Evolutionary conservation across 163 green algal species (phyloP), one percentile per base, ranked within the genome.

Genomic region (Scenedesmus sp.): DNA sequence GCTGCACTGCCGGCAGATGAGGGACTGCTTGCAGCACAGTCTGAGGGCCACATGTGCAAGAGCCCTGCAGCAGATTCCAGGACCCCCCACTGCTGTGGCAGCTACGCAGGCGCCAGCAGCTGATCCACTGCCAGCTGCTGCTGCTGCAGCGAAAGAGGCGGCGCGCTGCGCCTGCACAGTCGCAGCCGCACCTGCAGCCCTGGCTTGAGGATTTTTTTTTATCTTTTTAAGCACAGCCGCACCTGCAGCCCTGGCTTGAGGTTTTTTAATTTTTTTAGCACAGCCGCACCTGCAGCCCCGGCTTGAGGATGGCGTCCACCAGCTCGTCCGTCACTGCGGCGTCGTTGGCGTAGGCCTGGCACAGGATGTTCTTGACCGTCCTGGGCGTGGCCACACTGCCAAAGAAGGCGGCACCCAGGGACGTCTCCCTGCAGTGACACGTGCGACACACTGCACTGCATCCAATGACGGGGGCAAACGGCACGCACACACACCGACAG

Each of bases 301-400:
- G 98, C 78, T 94, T 94, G 26, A 99, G 92, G 33, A 99, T 99
- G 46, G 86, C 91, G 24, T 98, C 93, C 15, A 99, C 97, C n/a
- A 99, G 95, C 95, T 99, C 98, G 78, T 99, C 96, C 2, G 96
- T 99, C 2, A 99, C 98, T 33, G 96, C 93, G 0, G 91, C 90
- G 13, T 95, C 94, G 90, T 97, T 89, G 10, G 92, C 92, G 84
- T 99, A 99, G 35, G 96, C 97, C 93, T 98, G 93, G 24, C 89
- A 89, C 86, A 99, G 94, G 44, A 99, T 96, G 84, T 95, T 98
- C 51, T 93, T 93, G 53, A 99, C 97, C 16, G 96, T 96, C 86
- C 96, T 87, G 6, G 93, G 92, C 35, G 93, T 95, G 37, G 95
- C 96, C 37, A 97, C 91, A 16, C 92, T 91, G 94, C 90, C 88